Evolutionary conservation across 805 yeast species (phyloP).

Genomic region (Yamadazyma phyllophila): DNA sequence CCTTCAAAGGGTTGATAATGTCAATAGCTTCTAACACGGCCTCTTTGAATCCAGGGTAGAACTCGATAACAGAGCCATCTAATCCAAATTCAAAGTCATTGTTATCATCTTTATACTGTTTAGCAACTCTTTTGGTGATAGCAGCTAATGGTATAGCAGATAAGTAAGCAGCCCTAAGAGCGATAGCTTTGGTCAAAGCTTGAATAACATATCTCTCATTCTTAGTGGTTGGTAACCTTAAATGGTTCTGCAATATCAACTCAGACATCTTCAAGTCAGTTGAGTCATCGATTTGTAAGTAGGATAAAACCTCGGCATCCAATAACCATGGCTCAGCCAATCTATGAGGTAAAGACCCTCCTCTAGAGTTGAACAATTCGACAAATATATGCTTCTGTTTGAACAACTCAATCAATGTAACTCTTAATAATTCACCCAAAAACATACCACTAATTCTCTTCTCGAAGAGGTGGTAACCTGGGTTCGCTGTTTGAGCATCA

Average conservation of each 20-base stretch:
- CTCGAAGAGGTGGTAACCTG: constrained; percentile 88
- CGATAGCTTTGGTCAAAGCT: constrained; percentile 69
- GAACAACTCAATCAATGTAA: constrained; percentile 66
- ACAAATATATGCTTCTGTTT: constrained; percentile 55
- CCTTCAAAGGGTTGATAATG: constrained; percentile 66
- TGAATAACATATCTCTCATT: constrained; percentile 78
- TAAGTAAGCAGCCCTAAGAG: constrained; percentile 85
- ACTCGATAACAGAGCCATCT: constrained; percentile 93
- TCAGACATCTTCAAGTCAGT: constrained; percentile 69
- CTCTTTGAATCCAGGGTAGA: constrained; percentile 85
- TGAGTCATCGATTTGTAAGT: constrained; percentile 82
- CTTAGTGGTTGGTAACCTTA: constrained; percentile 65
- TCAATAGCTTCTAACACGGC: constrained; percentile 77
- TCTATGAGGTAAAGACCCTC: constrained; percentile 55
- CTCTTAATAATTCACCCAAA: constrained; percentile 84
- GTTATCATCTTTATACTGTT: constrained; percentile 44
- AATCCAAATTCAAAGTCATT: constrained; percentile 89
- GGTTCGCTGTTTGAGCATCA: constrained; percentile 74
- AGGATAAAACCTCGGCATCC: constrained; percentile 80
- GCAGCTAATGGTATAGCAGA: constrained; percentile 91
- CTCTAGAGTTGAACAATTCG: constrained; percentile 45
- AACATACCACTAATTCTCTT: constrained; percentile 92
- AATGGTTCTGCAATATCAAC: constrained; percentile 59
- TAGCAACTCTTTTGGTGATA: constrained; percentile 66
- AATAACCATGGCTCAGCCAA: constrained; percentile 73